phyloP scores from a whole-genome alignment of 2,329 filamentous ascomycete species.

The Orbilia oligospora region DNA sequence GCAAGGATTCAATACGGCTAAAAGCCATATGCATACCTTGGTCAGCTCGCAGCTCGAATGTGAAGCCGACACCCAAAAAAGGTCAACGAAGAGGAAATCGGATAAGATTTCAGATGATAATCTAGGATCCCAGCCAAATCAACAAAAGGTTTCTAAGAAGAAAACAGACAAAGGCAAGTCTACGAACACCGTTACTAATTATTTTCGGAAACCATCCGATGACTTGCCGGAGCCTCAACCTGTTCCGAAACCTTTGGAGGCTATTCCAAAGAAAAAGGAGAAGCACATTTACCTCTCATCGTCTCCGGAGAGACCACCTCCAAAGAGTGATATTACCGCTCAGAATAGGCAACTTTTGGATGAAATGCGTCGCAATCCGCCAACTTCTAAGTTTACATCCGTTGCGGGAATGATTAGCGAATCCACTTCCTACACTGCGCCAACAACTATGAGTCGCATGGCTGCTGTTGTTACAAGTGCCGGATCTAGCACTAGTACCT shows the following conservation, averaged over 20 bases:
- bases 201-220: constrained; percentile 59
- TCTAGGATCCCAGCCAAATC: constrained; percentile 27
- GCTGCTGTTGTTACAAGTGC: constrained; percentile 2
- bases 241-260: neutral
- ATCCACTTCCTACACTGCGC: constrained; percentile 23
- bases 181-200: constrained; percentile 62
- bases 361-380: constrained; percentile 39
- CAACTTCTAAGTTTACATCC: constrained; percentile 34
- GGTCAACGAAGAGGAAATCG: constrained; percentile 52
- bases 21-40: constrained; percentile 64
- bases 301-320: constrained; percentile 45
- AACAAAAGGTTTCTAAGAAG: constrained; percentile 36
- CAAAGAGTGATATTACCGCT: constrained; percentile 13
- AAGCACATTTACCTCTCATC: constrained; percentile 53
- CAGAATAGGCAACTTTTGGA: constrained; percentile 33
- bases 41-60: constrained; percentile 64
- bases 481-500: neutral
- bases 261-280: constrained; percentile 6
- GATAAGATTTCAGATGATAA: constrained; percentile 41
- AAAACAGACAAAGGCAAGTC: constrained; percentile 44
- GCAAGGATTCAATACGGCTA: constrained; percentile 62
- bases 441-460: constrained; percentile 52
- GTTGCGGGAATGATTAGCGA: constrained; percentile 16
- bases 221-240: constrained; percentile 28
- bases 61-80: constrained; percentile 58